A percentile compares a stretch with the other conserved stretches of the same genome.
Evolutionary conservation across 116 monocot genomes (phyloP).

Genomic region (Thalassia testudinum): DNA sequence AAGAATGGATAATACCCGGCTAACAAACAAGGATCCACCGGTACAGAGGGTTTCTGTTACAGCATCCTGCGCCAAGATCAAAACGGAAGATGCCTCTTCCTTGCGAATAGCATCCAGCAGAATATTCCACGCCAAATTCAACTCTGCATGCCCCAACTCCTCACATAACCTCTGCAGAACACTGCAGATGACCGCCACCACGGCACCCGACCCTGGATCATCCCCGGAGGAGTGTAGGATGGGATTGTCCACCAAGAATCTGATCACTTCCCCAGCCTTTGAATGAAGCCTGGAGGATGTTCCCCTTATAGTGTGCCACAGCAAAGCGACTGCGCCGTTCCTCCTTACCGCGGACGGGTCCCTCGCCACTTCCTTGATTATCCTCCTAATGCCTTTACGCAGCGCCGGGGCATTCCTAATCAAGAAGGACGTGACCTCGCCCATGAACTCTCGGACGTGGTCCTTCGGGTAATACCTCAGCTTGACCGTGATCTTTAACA

Average conservation of each 20-base stretch:
- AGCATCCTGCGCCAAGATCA: constrained; percentile 21
- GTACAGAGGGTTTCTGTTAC: too few species aligned
- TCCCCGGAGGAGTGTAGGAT: constrained; percentile 20
- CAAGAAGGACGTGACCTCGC: constrained; percentile 72
- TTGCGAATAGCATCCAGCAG: constrained; percentile 36
- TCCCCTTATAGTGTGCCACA: constrained; percentile 63
- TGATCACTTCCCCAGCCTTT: constrained; percentile 43
- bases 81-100: constrained; percentile 7
- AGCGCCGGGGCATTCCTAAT: constrained; percentile 50
- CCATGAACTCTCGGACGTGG: constrained; percentile 81
- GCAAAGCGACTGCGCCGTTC: constrained; percentile 37
- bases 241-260: constrained; percentile 42
- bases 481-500: constrained; percentile 48
- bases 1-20: constrained; percentile 43
- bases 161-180: constrained; percentile 38
- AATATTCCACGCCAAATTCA: constrained; percentile 34
- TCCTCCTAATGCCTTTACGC: constrained; percentile 38
- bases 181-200: constrained; percentile 31
- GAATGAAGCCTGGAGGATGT: constrained; percentile 77
- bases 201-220: constrained; percentile 33
- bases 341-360: constrained; percentile 18
- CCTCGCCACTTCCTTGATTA: constrained; percentile 45
- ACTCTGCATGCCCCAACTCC: constrained; percentile 33
- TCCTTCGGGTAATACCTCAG: constrained; percentile 66
- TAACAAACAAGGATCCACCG: too few species aligned